Evolutionary conservation across 2,329 filamentous ascomycete genomes (phyloP).

Genomic region (Arthrobotrys sinensis): DNA sequence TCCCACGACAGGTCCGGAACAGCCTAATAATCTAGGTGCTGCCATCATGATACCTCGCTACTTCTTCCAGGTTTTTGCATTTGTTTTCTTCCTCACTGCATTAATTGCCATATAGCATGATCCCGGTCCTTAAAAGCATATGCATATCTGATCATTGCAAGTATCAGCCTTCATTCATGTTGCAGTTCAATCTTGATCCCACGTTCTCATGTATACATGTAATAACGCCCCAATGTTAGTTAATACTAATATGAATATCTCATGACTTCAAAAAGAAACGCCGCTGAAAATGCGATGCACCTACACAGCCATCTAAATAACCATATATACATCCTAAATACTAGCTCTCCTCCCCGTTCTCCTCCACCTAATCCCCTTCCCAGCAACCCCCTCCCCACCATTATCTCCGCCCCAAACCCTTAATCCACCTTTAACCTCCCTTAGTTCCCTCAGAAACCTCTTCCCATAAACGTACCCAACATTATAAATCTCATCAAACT

Average conservation of each 20-base stretch:
- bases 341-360: conserved; percentile 64
- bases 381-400: conserved; percentile 52
- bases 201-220: conserved; percentile 13
- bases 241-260: conserved; percentile 5
- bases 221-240: conserved; percentile 10
- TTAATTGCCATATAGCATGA: background rate
- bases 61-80: background rate
- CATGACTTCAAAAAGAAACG: conserved; percentile 20
- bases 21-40: background rate
- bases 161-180: background rate
- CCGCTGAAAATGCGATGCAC: conserved; percentile 29
- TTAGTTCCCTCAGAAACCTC: conserved; percentile 82
- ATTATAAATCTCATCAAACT: conserved; percentile 96
- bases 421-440: conserved; percentile 80
- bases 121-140: background rate
- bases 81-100: background rate
- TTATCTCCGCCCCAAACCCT: conserved; percentile 71
- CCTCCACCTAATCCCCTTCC: conserved; percentile 69
- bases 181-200: background rate
- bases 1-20: background rate
- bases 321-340: conserved; percentile 40
- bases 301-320: conserved; percentile 2
- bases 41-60: background rate
- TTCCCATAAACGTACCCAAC: conserved; percentile 89
- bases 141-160: background rate